Conservation (phyloP, 495 filamentous ascomycete species). For the Podospora pseudopauciseta region DNA sequence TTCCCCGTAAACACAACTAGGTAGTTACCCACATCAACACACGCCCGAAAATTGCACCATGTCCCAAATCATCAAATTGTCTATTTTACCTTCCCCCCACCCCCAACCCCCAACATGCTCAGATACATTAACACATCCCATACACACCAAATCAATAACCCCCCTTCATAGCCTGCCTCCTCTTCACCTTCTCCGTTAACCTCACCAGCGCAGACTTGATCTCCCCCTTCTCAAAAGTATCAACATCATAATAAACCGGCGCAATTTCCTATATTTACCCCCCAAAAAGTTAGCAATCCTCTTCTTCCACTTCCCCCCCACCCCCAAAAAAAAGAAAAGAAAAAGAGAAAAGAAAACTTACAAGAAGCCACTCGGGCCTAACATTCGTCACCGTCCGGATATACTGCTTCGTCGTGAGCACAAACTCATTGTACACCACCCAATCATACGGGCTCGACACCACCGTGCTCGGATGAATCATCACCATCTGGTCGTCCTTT, state of each 20-base stretch:
- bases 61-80: too few species aligned
- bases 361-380: conserved; percentile 81
- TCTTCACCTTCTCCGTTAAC: conserved; percentile 68
- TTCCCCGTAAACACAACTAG: too few species aligned
- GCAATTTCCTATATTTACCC: conserved; percentile 68
- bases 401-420: conserved; percentile 95
- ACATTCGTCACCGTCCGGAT: conserved; percentile 65
- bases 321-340: too few species aligned
- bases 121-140: too few species aligned
- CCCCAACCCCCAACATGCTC: too few species aligned
- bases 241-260: conserved; percentile 85
- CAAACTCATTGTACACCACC: conserved; percentile 98
- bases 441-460: conserved; percentile 84
- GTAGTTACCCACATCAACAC: too few species aligned
- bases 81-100: too few species aligned
- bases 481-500: conserved; percentile 86
- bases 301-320: too few species aligned
- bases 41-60: too few species aligned
- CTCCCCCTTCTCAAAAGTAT: conserved; percentile 77
- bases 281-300: too few species aligned
- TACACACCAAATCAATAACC: conserved; percentile 15
- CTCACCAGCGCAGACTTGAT: conserved; percentile 72
- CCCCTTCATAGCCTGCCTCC: conserved; percentile 66
- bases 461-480: conserved; percentile 89
- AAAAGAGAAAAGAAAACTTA: conserved; percentile 46